A percentile compares a stretch with the other conserved stretches of the same genome.
Conservation (phyloP, 2,329 filamentous ascomycete genomes). For the Phaeosphaeria sp. region DNA sequence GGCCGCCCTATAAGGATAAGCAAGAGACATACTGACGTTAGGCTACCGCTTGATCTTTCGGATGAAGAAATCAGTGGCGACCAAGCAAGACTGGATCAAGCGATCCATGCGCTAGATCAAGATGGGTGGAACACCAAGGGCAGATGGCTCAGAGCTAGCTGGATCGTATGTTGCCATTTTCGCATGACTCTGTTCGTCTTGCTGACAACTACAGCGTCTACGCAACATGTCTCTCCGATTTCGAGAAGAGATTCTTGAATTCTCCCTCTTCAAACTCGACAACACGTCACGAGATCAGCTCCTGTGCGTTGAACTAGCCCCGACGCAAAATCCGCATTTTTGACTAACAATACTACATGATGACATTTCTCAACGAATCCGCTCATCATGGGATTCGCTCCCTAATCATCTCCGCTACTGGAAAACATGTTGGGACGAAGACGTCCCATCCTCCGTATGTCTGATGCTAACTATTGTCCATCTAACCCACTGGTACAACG, state of each 20-base stretch:
- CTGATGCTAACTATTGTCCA: conserved; percentile 46
- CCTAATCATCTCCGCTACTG: conserved; percentile 39
- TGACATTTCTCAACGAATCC: conserved; percentile 38
- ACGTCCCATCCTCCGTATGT: conserved; percentile 28
- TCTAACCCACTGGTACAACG: conserved; percentile 43
- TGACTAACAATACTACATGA: conserved; percentile 8
- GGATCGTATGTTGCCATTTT: conserved; percentile 22
- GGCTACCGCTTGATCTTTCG: conserved; percentile 37
- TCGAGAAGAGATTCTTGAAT: conserved; percentile 44
- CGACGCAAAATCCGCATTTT: too few species aligned
- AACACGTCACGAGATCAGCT: conserved; percentile 26
- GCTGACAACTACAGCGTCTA: conserved; percentile 20
- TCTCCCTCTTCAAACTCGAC: conserved; percentile 30
- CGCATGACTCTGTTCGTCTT: background rate
- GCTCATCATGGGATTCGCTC: conserved; percentile 33
- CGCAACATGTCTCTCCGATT: conserved; percentile 31
- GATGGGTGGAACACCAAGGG: conserved; percentile 51
- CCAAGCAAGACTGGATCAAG: conserved; percentile 18
- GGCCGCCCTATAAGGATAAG: conserved; percentile 40
- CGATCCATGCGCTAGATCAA: conserved; percentile 28
- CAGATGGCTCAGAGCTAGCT: conserved; percentile 33
- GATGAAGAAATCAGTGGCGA: conserved; percentile 35
- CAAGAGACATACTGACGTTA: conserved; percentile 38
- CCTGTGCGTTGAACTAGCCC: conserved; percentile 12
- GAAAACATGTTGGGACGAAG: conserved; percentile 37